Evolutionary conservation across 371 early-diverging fungal genomes (phyloP).

Genomic region (Batkoa obscura): DNA sequence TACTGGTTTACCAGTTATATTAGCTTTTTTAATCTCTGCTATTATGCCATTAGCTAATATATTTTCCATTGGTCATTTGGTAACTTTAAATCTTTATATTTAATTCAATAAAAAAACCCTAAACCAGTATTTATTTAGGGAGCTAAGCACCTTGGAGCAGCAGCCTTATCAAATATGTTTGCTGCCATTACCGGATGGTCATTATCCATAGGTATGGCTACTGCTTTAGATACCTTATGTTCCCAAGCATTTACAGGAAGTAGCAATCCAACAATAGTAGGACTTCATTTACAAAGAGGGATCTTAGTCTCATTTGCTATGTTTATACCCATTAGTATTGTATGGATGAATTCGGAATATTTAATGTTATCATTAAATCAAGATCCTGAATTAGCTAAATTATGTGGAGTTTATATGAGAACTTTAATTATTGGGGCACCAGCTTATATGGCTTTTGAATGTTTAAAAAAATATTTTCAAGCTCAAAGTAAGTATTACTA

Average conservation of each 20-base stretch:
- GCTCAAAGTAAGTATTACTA: slow-evolving; percentile 37
- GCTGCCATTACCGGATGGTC: slow-evolving; percentile 70
- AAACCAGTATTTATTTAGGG: background rate
- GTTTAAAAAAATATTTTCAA: slow-evolving; percentile 58
- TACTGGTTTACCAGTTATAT: background rate
- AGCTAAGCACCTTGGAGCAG: slow-evolving; percentile 4
- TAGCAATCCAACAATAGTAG: slow-evolving; percentile 42
- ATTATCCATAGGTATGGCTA: slow-evolving; percentile 50
- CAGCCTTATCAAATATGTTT: slow-evolving; percentile 16
- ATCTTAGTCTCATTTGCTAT: slow-evolving; percentile 41
- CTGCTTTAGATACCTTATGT: slow-evolving; percentile 76
- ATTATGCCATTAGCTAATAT: slow-evolving; percentile 3
- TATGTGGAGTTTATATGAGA: slow-evolving; percentile 35
- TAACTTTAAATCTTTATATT: background rate
- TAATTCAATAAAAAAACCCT: background rate
- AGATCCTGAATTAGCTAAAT: slow-evolving; percentile 23
- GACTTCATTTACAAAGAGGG: slow-evolving; percentile 64
- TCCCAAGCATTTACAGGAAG: slow-evolving; percentile 66
- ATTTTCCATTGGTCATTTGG: background rate
- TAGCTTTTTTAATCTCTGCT: background rate
- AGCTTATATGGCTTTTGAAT: slow-evolving; percentile 56
- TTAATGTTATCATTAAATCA: slow-evolving; percentile 31
- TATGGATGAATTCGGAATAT: slow-evolving; percentile 53
- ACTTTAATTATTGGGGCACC: slow-evolving; percentile 49
- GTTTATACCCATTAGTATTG: slow-evolving; percentile 40